Conservation (phyloP, 2,329 filamentous ascomycete species). For the Salinomyces thailandicus region DNA sequence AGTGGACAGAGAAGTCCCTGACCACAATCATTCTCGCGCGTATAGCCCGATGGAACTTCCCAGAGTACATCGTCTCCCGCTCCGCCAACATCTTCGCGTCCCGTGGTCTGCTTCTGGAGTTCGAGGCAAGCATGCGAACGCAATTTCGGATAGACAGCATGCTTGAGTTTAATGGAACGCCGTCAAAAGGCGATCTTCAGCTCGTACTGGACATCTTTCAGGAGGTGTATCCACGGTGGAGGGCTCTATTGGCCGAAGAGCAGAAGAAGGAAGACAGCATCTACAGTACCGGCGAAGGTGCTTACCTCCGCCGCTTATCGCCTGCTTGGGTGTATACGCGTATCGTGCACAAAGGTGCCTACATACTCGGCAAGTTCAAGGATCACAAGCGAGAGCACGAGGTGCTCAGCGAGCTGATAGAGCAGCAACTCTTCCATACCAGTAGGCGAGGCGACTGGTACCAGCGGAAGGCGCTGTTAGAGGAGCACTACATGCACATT, state of each 20-base stretch:
- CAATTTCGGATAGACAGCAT: conserved; percentile 74
- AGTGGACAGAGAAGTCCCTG: conserved; percentile 95
- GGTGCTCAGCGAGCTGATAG: conserved; percentile 63
- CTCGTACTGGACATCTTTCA: conserved; percentile 63
- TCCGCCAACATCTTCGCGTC: conserved; percentile 82
- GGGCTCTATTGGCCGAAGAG: conserved; percentile 59
- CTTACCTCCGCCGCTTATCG: conserved; percentile 80
- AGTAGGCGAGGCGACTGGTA: conserved; percentile 86
- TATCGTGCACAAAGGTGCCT: conserved; percentile 78
- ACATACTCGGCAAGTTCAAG: conserved; percentile 72
- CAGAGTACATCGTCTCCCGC: conserved; percentile 78
- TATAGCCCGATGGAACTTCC: conserved; percentile 78
- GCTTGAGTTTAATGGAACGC: conserved; percentile 66
- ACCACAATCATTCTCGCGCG: conserved; percentile 91
- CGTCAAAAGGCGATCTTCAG: conserved; percentile 54
- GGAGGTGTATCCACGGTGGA: conserved; percentile 72
- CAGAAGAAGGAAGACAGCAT: conserved; percentile 63
- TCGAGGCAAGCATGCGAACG: conserved; percentile 72
- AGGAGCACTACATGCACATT: conserved; percentile 86
- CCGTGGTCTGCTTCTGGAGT: conserved; percentile 67
- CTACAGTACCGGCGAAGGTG: conserved; percentile 74
- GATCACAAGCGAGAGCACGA: conserved; percentile 66
- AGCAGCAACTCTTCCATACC: conserved; percentile 74
- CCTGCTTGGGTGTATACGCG: conserved; percentile 89
- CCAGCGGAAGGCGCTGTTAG: conserved; percentile 82